phyloP scores from a whole-genome alignment of 768 basidiomycete species.

The Clitopilus hobsonii region DNA sequence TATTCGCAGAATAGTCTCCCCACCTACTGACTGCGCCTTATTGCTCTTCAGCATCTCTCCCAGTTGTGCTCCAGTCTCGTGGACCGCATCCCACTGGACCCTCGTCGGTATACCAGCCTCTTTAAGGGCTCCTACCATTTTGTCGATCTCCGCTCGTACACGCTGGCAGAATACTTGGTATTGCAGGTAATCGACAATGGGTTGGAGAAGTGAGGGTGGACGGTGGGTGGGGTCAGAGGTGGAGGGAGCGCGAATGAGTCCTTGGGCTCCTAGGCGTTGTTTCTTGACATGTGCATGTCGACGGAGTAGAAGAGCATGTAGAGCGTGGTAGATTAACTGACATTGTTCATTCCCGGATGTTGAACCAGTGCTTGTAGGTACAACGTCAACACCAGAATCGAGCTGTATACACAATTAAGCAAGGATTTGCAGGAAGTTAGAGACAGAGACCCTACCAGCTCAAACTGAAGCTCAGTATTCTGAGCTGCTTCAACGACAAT shows the following conservation, averaged over 20 bases:
- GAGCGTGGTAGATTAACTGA: constrained; percentile 61
- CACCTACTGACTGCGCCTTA: constrained; percentile 45
- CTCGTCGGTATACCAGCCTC: constrained; percentile 50
- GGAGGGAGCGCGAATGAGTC: constrained; percentile 12
- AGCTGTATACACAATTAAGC: not conserved
- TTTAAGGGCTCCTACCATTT: constrained; percentile 42
- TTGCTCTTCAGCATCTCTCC: constrained; percentile 43
- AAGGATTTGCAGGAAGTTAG: not conserved
- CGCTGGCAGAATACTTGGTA: constrained; percentile 71
- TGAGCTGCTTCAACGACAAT: constrained; percentile 77
- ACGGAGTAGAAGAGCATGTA: constrained; percentile 63
- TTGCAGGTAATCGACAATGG: constrained; percentile 75
- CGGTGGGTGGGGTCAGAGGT: constrained; percentile 8
- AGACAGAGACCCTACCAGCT: constrained; percentile 46
- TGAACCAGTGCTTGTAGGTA: constrained; percentile 11
- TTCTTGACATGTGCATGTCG: constrained; percentile 48
- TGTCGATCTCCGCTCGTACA: constrained; percentile 53
- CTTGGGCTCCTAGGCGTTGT: constrained; percentile 28
- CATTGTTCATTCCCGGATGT: constrained; percentile 34
- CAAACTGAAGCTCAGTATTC: constrained; percentile 62
- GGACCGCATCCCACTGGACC: constrained; percentile 59
- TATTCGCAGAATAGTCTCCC: constrained; percentile 70
- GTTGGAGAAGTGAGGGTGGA: constrained; percentile 54
- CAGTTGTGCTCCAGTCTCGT: constrained; percentile 61
- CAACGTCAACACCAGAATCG: constrained; percentile 28